Evolutionary conservation across 164 flowering plant genomes (phyloP).

Genomic region (Nymphaea thermarum): DNA sequence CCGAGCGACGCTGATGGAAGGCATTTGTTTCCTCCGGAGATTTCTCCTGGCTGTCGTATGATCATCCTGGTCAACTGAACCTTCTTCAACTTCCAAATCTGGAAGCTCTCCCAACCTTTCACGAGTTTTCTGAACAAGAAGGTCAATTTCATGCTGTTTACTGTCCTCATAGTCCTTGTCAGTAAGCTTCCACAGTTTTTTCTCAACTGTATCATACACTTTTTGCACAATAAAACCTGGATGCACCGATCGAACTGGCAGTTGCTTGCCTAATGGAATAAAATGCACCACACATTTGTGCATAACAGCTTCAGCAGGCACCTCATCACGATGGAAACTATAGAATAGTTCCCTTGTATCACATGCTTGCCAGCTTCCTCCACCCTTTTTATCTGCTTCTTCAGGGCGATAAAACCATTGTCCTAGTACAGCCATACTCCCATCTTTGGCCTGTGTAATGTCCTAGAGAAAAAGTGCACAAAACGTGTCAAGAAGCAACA

Average conservation of each 20-base stretch:
- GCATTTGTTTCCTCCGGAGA: conserved; percentile 39
- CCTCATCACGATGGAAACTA: conserved; percentile 89
- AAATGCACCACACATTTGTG: conserved; percentile 97
- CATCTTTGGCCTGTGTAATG: conserved; percentile 47
- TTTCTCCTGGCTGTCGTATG: conserved; percentile 33
- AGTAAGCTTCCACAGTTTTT: conserved; percentile 72
- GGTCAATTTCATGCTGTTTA: conserved; percentile 81
- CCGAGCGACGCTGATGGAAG: conserved; percentile 68
- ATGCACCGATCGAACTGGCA: conserved; percentile 61
- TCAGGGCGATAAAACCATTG: conserved; percentile 99
- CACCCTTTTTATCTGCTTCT: conserved; percentile 74
- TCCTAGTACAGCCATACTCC: conserved; percentile 61
- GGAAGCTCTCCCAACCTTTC: conserved; percentile 68
- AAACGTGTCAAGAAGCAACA: too few relatives aligned
- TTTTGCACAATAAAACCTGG: conserved; percentile 95
- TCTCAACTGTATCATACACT: conserved; percentile 74
- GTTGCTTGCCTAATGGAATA: conserved; percentile 72
- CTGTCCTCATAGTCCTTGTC: conserved; percentile 86
- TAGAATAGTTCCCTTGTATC: conserved; percentile 89
- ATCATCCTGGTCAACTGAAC: conserved; percentile 31
- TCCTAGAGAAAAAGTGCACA: conserved; percentile 33
- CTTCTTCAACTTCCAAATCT: conserved; percentile 55
- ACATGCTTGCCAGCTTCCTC: conserved; percentile 61
- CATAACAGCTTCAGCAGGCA: conserved; percentile 96
- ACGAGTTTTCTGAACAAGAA: conserved; percentile 74